Conservation (phyloP, 495 filamentous ascomycete species). For the Cudoniella acicularis region DNA sequence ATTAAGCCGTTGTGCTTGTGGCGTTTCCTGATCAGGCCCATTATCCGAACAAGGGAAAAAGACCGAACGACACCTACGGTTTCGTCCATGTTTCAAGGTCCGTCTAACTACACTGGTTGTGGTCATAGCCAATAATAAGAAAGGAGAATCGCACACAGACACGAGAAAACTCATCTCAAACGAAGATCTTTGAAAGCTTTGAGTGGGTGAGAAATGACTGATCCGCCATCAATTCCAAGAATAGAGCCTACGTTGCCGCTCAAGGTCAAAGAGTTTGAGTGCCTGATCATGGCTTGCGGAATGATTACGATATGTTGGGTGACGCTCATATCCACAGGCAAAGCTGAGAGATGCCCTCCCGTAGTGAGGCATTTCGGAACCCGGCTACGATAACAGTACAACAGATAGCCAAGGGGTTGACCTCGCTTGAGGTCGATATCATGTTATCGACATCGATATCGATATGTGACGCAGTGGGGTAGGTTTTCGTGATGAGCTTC, state of each 20-base stretch:
- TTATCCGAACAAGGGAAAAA: slow-evolving; percentile 1
- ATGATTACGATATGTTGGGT: not conserved
- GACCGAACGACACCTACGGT: not conserved
- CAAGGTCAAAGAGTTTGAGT: too few species aligned
- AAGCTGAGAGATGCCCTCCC: not conserved
- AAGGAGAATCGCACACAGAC: not conserved
- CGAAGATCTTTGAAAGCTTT: not conserved
- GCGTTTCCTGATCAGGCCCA: slow-evolving; percentile 1
- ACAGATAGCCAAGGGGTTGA: not conserved
- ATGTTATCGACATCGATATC: not conserved
- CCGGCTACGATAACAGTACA: not conserved
- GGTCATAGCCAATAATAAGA: not conserved
- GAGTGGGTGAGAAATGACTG: not conserved
- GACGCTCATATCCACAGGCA: not conserved
- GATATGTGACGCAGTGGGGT: not conserved
- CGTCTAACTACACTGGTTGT: not conserved
- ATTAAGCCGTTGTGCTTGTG: not conserved
- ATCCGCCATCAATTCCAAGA: slow-evolving; percentile 1
- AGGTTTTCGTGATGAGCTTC: not conserved
- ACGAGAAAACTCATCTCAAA: not conserved
- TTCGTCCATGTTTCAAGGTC: slow-evolving; percentile 16
- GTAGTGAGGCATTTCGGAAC: not conserved
- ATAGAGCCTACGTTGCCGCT: slow-evolving; percentile 16
- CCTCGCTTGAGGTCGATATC: not conserved
- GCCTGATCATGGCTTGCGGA: not conserved